Evolutionary conservation across 1,284 basidiomycete species (phyloP).

Genomic region (Cryptococcus sp.): DNA sequence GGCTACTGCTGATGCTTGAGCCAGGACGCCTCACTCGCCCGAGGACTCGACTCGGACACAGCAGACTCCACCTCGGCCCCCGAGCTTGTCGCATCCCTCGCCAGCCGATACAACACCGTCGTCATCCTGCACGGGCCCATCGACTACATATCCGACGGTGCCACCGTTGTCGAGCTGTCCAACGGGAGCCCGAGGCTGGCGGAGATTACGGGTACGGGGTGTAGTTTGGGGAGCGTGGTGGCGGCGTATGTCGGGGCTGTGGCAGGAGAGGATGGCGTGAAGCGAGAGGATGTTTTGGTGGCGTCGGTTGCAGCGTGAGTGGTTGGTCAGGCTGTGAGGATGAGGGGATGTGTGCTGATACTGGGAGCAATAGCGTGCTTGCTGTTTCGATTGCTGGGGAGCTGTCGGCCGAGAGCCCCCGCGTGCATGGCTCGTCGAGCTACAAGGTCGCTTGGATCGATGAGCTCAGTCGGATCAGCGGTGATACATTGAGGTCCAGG

Average conservation of each 20-base stretch:
- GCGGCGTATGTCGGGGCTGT: conserved; percentile 5
- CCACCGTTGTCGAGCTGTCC: conserved; percentile 4
- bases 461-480: background rate
- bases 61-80: background rate
- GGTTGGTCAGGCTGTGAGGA: no score
- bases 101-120: background rate
- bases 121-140: conserved; percentile 4
- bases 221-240: background rate
- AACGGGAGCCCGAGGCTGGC: conserved; percentile 1
- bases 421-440: background rate
- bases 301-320: no score
- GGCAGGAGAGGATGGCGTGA: background rate
- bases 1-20: background rate
- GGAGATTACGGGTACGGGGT: conserved; percentile 3
- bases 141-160: conserved; percentile 6
- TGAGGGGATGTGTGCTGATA: no score
- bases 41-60: conserved; percentile 1
- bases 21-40: background rate
- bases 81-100: background rate
- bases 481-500: background rate
- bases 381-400: background rate
- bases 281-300: background rate
- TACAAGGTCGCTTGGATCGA: conserved; percentile 7
- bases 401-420: background rate
- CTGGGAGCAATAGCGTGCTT: no score